A percentile compares a stretch with the other conserved stretches of the same genome.
Evolutionary conservation across 495 filamentous ascomycete species (phyloP).

Genomic region (Delitschia confertaspora): DNA sequence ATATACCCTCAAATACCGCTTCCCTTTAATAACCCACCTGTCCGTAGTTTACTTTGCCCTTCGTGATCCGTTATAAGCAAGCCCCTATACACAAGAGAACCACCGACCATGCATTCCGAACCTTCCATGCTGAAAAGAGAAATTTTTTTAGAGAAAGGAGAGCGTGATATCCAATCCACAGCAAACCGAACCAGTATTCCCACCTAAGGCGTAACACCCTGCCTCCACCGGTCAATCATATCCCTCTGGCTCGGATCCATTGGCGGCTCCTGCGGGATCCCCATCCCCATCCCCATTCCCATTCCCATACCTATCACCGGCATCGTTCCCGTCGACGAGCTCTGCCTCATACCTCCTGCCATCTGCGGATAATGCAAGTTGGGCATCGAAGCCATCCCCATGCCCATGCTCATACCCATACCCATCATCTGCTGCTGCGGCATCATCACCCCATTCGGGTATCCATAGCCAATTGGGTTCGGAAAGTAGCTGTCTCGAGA

Average conservation of each 20-base stretch:
- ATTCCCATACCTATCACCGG: constrained; percentile 11
- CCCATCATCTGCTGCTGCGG: constrained; percentile 27
- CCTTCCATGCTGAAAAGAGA: too few species aligned
- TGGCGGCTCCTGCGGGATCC: constrained; percentile 30
- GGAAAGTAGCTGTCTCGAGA: constrained; percentile 21
- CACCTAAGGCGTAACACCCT: constrained; percentile 55
- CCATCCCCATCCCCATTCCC: constrained; percentile 31
- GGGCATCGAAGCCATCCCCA: constrained; percentile 16
- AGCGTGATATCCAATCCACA: too few species aligned
- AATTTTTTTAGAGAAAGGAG: too few species aligned
- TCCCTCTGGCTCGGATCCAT: constrained; percentile 56
- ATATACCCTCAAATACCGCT: too few species aligned
- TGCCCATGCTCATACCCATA: constrained; percentile 28
- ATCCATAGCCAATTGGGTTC: constrained; percentile 6
- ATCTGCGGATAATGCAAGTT: constrained; percentile 18
- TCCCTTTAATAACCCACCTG: too few species aligned
- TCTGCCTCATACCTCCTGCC: constrained; percentile 25
- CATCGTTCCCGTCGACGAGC: too few species aligned
- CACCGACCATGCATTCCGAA: too few species aligned
- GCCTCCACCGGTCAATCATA: constrained; percentile 84
- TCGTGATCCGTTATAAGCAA: too few species aligned
- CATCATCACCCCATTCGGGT: constrained; percentile 15
- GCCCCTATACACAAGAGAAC: too few species aligned
- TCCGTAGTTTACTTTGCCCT: too few species aligned
- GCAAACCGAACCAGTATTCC: not conserved